These are phyloP conservation scores for Colletotrichum noveboracense DNA, from an alignment of 2,329 filamentous ascomycete species.

Conservation along the genomic window DNA sequence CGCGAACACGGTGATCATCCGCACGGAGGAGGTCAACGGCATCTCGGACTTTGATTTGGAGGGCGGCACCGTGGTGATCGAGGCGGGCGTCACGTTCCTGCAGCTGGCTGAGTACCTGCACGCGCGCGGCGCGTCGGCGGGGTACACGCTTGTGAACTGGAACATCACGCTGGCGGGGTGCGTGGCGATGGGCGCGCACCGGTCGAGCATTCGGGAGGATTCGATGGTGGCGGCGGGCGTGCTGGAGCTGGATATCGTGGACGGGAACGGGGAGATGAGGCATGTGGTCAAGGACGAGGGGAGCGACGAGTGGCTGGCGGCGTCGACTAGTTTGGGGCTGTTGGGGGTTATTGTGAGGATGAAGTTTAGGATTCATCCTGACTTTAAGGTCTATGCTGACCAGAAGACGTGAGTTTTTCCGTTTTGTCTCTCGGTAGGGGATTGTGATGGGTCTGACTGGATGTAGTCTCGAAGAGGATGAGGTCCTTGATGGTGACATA, in stretches of 20 bases:
- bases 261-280: conserved; percentile 48
- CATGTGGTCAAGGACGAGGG: conserved; percentile 45
- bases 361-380: conserved; percentile 54
- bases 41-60: conserved; percentile 50
- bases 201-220: conserved; percentile 51
- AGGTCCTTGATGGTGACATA: conserved; percentile 54
- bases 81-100: conserved; percentile 57
- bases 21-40: conserved; percentile 46
- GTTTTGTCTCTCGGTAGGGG: neutral
- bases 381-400: conserved; percentile 56
- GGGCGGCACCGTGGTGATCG: conserved; percentile 50
- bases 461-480: conserved; percentile 46
- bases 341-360: conserved; percentile 52
- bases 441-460: neutral
- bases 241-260: conserved; percentile 52
- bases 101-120: conserved; percentile 57
- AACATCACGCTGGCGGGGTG: conserved; percentile 57
- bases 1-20: conserved; percentile 50
- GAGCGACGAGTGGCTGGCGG: conserved; percentile 55
- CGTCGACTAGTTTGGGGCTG: conserved; percentile 54
- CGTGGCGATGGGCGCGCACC: conserved; percentile 58
- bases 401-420: conserved; percentile 48
- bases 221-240: conserved; percentile 56
- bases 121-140: conserved; percentile 48
- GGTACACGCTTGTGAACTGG: conserved; percentile 59